Conservation (phyloP, 2,329 filamentous ascomycete genomes). For the Phialophora verrucosa region DNA sequence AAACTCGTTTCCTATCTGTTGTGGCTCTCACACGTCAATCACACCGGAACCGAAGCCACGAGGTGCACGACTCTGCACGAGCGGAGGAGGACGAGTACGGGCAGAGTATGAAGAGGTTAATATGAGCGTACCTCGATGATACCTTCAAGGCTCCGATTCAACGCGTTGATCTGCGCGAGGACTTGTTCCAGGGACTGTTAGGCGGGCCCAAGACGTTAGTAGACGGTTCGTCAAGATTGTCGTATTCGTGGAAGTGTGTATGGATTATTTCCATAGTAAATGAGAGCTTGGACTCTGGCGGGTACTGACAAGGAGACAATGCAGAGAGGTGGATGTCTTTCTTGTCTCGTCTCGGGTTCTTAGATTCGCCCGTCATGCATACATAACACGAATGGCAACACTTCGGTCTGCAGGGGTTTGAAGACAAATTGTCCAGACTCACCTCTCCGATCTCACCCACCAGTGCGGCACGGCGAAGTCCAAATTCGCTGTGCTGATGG, state of each 20-base stretch:
- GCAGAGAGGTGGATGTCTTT: neutral
- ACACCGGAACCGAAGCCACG: neutral
- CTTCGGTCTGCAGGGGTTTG: neutral
- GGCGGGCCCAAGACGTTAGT: neutral
- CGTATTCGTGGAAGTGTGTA: neutral
- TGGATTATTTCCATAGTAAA: neutral
- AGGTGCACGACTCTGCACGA: neutral
- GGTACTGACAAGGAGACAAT: neutral
- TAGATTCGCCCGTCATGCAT: neutral
- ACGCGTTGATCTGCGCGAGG: constrained; percentile 91
- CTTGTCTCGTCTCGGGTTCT: neutral
- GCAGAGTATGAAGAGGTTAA: neutral
- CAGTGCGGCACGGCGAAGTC: constrained; percentile 40
- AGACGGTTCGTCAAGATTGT: neutral
- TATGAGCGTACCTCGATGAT: constrained; percentile 75
- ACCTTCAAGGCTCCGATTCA: constrained; percentile 90
- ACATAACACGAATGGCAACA: neutral
- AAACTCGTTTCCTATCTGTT: constrained; percentile 90
- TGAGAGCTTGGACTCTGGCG: neutral
- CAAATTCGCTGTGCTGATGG: constrained; percentile 40
- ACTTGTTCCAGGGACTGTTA: constrained; percentile 77
- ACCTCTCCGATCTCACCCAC: constrained; percentile 39
- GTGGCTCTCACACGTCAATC: neutral
- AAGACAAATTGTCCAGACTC: constrained; percentile 8
- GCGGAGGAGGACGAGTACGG: neutral